Conservation (phyloP, 768 basidiomycete species). For the Coprinopsis sp. region DNA sequence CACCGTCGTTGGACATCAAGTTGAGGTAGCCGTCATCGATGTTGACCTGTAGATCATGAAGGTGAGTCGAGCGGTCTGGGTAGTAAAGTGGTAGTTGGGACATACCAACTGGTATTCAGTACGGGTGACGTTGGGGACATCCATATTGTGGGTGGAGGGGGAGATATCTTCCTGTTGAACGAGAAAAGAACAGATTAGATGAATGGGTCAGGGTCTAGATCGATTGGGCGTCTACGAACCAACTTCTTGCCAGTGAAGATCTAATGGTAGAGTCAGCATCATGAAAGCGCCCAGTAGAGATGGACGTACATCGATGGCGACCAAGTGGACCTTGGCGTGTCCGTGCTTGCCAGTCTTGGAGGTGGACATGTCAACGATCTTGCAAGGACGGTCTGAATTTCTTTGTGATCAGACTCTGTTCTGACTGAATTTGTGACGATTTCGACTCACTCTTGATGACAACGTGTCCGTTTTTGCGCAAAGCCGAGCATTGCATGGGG, state of each 20-base stretch:
- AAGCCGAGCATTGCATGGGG: constrained; percentile 95
- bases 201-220: not conserved
- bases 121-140: constrained; percentile 91
- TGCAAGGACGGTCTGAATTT: constrained; percentile 80
- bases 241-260: constrained; percentile 99
- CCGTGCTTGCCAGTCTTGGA: constrained; percentile 99
- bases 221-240: constrained; percentile 44
- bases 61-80: constrained; percentile 8
- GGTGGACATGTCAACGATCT: constrained; percentile 98
- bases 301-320: constrained; percentile 86
- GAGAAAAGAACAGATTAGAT: constrained; percentile 1
- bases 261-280: constrained; percentile 40
- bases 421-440: not conserved
- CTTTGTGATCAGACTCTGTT: constrained; percentile 5
- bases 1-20: constrained; percentile 81
- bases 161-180: constrained; percentile 78
- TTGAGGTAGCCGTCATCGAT: constrained; percentile 95
- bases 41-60: constrained; percentile 55
- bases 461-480: constrained; percentile 90
- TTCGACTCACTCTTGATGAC: constrained; percentile 75
- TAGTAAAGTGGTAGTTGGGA: constrained; percentile 9
- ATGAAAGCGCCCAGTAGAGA: constrained; percentile 12
- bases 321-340: constrained; percentile 98
- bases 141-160: constrained; percentile 99
- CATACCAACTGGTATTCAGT: constrained; percentile 87